These are phyloP conservation scores for Allantophomopsis cytisporea DNA, from an alignment of 2,329 filamentous ascomycete genomes.

Conservation along the genomic window DNA sequence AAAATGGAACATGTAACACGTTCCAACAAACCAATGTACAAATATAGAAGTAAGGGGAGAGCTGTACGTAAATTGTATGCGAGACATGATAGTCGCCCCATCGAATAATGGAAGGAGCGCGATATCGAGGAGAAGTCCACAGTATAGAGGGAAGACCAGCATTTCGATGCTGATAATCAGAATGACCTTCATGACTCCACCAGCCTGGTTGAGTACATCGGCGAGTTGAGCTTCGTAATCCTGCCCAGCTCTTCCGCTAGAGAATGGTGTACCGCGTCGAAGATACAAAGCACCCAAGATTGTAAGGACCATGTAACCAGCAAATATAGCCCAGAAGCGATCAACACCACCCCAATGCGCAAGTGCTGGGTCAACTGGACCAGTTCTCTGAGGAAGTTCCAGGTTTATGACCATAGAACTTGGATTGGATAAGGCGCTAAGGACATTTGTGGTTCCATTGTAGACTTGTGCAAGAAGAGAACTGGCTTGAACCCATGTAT, in stretches of 20 bases:
- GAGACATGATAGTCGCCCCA: slow-evolving; percentile 60
- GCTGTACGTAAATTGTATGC: slow-evolving; percentile 62
- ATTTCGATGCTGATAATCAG: slow-evolving; percentile 98
- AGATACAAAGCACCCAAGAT: slow-evolving; percentile 68
- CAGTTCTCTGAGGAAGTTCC: slow-evolving; percentile 24
- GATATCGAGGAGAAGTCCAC: slow-evolving; percentile 77
- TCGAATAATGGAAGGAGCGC: slow-evolving; percentile 85
- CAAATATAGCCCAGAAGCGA: slow-evolving; percentile 56
- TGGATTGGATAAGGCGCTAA: slow-evolving; percentile 25
- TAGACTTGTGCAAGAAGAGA: not conserved
- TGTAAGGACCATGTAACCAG: slow-evolving; percentile 71
- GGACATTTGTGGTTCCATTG: slow-evolving; percentile 5
- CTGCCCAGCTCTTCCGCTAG: slow-evolving; percentile 37
- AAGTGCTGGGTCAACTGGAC: slow-evolving; percentile 35
- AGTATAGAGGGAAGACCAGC: slow-evolving; percentile 94
- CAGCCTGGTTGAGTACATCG: slow-evolving; percentile 80
- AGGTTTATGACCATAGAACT: slow-evolving; percentile 45
- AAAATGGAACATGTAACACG: slow-evolving; percentile 99
- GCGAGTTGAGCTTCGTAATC: slow-evolving; percentile 66
- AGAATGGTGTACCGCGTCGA: slow-evolving; percentile 56
- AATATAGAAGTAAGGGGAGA: slow-evolving; percentile 87
- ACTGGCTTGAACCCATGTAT: not conserved
- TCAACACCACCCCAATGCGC: slow-evolving; percentile 56
- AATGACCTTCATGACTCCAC: slow-evolving; percentile 94
- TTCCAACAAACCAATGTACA: slow-evolving; percentile 97